Evolutionary conservation across 805 yeast genomes (phyloP), one percentile per base, ranked within the genome.

Genomic region (Hanseniaspora lindneri): DNA sequence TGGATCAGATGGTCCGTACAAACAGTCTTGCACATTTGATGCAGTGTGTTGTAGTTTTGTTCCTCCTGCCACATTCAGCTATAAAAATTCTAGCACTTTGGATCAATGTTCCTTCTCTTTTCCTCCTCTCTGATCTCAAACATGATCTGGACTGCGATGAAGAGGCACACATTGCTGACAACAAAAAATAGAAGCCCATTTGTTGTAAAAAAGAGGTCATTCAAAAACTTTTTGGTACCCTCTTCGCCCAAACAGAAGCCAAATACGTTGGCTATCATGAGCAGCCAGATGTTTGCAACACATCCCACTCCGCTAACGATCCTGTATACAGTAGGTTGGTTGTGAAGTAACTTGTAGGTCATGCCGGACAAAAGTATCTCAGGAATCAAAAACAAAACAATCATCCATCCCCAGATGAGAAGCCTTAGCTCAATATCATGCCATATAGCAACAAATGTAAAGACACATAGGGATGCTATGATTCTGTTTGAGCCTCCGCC

Each of bases 401-500:
- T 72, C 24, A 85, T 65, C 96, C 96, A 88, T 10, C 99, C 97
- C 99, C 99, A 92, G 49, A 89, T 66, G 42, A 92, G 67, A 44
- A 92, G 67, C 53, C 78, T 79, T 58, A 92, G 72, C 64, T 92
- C 88, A 54, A 92, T 88, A 60, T 92, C 99, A 66, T 92, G 99
- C 99, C 99, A 92, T 27, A 92, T 68, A 2, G 98, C 97, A 20
- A 92, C 98, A 65, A 92, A 92, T 14, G 94, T 77, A 61, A 92
- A 92, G 14, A 89, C 96, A 10, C 88, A 75, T 30, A 89, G 66
- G 10, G 88, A 78, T 53, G 89, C 87, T 41, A 83, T 55, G 8
- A 89, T 65, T 54, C 96, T 72, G 56, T 79, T 75, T 8, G 65
- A 68, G 0, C 83, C 72, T 0, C 96, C 96, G 10, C 97, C 97